Evolutionary conservation across 192 early-diverging fungal genomes (phyloP), one percentile per base, ranked within the genome.

Genomic region (Irineochytrium annulatum): DNA sequence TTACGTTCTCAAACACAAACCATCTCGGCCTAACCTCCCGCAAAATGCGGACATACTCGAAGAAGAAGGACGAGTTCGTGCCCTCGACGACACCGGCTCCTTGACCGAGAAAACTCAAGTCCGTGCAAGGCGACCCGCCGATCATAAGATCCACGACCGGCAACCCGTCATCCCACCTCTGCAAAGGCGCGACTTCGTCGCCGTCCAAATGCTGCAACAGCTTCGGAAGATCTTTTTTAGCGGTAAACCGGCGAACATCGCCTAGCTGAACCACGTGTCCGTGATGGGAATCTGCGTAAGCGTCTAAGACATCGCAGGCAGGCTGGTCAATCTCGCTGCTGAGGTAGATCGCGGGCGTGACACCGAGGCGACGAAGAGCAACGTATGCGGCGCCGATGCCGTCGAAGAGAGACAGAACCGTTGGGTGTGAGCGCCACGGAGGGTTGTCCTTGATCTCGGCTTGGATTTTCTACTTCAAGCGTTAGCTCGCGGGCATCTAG

Each of bases 381-480:
- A 49, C 46, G 22, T 49, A 49, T 8, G 46, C 46, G 46, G 46
- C 46, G 26, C 46, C 46, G 46, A 49, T 49, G 11, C 46, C 46
- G 24, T 49, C 46, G 24, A 49, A 49, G 46, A 49, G 46, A 5
- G 46, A 49, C 6, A 49, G 46, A 24, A 49, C 46, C 6, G 26
- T 24, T 20, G 46, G 46, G 11, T 22, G 13, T 24, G 46, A 49
- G 24, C 46, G 46, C 46, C 46, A 49, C 6, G 11, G 8, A 24
- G 46, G 46, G 46, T 49, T 49, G 22, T 24, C 46, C 17, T 49
- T 24, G 46, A 49, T 8, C 26, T 49, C 11, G 6, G 13, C 5
- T 22, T 49, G 46, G 8, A 49, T 49, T 8, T 20, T 14, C 46
- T 49, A 22, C 6, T 49, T 8, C 13, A 20, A 20, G 8, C 17